Base-by-base conservation (phyloP, 2,329 filamentous ascomycete genomes). In the Venturia carpophila region DNA sequence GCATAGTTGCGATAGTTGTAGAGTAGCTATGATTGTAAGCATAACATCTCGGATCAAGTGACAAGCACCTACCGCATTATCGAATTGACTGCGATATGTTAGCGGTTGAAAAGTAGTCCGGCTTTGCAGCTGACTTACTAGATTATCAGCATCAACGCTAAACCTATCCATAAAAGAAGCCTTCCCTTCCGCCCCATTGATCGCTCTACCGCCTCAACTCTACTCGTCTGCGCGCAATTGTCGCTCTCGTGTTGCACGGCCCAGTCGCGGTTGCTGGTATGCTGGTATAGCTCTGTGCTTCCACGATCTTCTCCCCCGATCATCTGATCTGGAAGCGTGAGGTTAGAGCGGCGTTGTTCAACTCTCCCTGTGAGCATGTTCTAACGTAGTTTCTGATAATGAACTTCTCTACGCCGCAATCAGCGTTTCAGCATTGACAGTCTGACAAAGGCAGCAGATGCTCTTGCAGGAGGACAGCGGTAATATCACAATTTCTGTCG, bases 1-100 rank as follows among this genome's bases (percentile, higher is more conserved):
- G 77, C 76, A 67, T 79, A 79, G 64, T 74, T 75, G 56, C 74
- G 72, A 69, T 79, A 78, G 5, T 73, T 75, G 45, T 72, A 72
- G 5, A 58, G 27, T 15, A 58, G 52, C 52, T 52, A 17, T 17
- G 10, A 27, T 52, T 13, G 17, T 76, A 70, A 1, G 75, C 76
- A 2, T 73, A 70, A 63, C 75, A 73, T 67, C 77, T 75, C 17
- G 76, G 68, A 67, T 75, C 72, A 71, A 74, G 76, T 3, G 2
- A 24, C 21, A 52, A 27, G 21, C 21, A 52, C 47, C 24, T 52
- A 52, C 47, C 5, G 52, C 52, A 11, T 58, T 58, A 21, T 58
- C 52, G 7, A 58, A 58, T 58, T 58, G 52, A 37, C 52, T 58
- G 61, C 27, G 10, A 21, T 30, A 17, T 30, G 15, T 39, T 63